Conservation (phyloP, 1,284 basidiomycete species). For the Takashimella tepidaria region DNA sequence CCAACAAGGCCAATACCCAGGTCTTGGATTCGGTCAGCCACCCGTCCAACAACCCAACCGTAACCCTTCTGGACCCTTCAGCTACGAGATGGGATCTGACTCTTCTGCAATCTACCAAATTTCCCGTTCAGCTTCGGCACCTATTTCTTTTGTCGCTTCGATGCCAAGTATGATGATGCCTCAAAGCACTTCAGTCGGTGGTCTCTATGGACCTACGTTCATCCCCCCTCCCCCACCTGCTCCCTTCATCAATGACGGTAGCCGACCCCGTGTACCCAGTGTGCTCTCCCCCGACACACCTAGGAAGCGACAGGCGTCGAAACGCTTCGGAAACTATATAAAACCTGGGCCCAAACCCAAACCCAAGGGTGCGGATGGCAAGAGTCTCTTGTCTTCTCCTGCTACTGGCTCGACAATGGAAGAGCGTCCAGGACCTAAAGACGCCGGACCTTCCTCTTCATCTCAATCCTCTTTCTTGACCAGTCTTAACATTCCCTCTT, state of each 20-base stretch:
- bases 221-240: background rate
- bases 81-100: background rate
- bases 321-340: conserved; percentile 24
- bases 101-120: background rate
- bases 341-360: conserved; percentile 28
- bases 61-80: background rate
- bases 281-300: conserved; percentile 1
- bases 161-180: background rate
- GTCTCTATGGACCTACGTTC: background rate
- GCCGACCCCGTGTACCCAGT: background rate
- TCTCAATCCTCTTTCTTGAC: background rate
- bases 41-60: background rate
- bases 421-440: background rate
- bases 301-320: conserved; percentile 12
- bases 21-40: background rate
- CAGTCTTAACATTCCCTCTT: background rate
- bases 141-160: background rate
- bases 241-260: background rate
- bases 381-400: no score
- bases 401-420: background rate
- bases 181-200: background rate
- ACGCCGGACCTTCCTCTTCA: background rate
- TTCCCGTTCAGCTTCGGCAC: background rate
- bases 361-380: conserved; percentile 3
- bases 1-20: background rate